Conservation (phyloP, 495 filamentous ascomycete species). For the Chlorociboria aeruginascens region DNA sequence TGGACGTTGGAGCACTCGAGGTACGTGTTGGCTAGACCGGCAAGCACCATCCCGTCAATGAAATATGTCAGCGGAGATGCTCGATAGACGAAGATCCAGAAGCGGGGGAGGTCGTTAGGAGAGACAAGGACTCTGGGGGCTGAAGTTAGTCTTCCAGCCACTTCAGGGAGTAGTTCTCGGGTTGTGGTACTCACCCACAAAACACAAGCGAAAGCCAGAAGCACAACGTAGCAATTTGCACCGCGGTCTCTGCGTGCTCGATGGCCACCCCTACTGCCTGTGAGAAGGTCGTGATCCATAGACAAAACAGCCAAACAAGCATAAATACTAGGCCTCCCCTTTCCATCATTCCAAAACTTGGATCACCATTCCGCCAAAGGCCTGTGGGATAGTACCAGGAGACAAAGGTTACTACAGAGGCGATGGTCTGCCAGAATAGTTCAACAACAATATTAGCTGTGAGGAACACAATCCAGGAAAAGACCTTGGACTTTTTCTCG, state of each 20-base stretch:
- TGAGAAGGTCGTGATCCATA: no score
- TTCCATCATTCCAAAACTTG: no score
- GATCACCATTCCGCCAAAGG: no score
- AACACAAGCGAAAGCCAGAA: no score
- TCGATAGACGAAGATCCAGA: slow-evolving; percentile 81
- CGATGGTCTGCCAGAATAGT: slow-evolving; percentile 46
- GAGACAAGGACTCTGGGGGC: slow-evolving; percentile 57
- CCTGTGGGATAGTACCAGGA: slow-evolving; percentile 52
- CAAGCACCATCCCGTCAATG: slow-evolving; percentile 47
- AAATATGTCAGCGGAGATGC: slow-evolving; percentile 60
- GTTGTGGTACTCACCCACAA: no score
- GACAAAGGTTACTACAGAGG: slow-evolving; percentile 42
- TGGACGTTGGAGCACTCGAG: slow-evolving; percentile 51
- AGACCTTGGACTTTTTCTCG: slow-evolving; percentile 63
- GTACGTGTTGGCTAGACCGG: slow-evolving; percentile 39
- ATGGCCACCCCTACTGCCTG: no score
- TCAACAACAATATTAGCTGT: slow-evolving; percentile 42
- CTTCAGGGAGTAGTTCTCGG: no score
- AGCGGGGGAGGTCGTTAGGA: slow-evolving; percentile 45
- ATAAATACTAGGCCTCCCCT: no score
- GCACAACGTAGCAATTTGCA: no score
- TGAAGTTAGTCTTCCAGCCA: no score
- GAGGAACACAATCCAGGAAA: slow-evolving; percentile 52
- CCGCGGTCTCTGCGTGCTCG: no score
- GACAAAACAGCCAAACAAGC: no score